Percentiles rank a stretch among this genome's conserved stretches.
These are phyloP conservation scores for Gossypium herbaceum DNA, from an alignment of 345 rosid genomes.

Conservation along the genomic window DNA sequence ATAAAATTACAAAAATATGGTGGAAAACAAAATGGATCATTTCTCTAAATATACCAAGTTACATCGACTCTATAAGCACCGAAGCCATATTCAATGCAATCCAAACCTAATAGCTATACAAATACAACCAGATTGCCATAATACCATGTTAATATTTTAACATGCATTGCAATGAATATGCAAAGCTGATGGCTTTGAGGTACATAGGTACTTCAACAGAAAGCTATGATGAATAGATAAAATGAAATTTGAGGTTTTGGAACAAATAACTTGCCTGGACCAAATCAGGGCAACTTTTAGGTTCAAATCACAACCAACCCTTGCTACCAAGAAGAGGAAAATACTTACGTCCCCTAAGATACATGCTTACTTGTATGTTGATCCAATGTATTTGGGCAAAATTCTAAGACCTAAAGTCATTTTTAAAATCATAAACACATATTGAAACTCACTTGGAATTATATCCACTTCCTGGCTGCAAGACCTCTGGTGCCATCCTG, in stretches of 20 bases:
- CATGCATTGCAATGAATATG: background rate
- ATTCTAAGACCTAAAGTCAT: conserved; percentile 1
- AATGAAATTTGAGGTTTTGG: background rate
- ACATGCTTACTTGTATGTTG: background rate
- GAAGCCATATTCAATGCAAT: background rate
- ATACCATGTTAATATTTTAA: background rate
- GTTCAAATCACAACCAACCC: background rate
- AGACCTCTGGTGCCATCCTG: conserved; percentile 99
- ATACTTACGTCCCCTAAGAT: background rate
- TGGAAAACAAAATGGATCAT: background rate
- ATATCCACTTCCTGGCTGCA: conserved; percentile 97
- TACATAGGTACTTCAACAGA: background rate
- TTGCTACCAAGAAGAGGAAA: background rate
- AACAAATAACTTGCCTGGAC: conserved; percentile 2
- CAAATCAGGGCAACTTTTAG: background rate
- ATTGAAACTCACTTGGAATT: conserved; percentile 74
- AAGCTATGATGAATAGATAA: background rate
- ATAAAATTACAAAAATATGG: conserved; percentile 14
- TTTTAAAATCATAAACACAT: background rate
- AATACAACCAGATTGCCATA: background rate
- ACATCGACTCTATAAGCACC: background rate
- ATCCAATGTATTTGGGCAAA: background rate
- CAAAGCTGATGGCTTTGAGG: background rate
- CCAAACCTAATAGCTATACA: background rate
- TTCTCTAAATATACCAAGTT: background rate